phyloP scores from a whole-genome alignment of 305 asterid genomes.

The Rubia occidens region DNA sequence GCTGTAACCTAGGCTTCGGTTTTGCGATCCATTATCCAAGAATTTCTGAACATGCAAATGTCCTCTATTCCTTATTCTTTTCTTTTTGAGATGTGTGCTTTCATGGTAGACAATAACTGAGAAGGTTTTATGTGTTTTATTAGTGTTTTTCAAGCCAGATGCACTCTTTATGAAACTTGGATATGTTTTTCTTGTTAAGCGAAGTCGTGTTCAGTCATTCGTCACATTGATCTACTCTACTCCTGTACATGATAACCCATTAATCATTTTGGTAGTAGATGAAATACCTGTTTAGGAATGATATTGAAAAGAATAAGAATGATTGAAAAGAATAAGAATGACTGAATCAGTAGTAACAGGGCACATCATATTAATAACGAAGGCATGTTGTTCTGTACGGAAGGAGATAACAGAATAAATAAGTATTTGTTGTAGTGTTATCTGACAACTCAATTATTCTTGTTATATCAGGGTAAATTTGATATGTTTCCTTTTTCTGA shows the following conservation, averaged over 20 bases:
- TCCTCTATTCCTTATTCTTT: not conserved
- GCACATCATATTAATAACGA: too few relatives aligned
- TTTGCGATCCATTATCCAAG: not conserved
- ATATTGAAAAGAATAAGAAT: not conserved
- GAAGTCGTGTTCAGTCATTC: not conserved
- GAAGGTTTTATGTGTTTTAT: not conserved
- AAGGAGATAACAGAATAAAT: not conserved
- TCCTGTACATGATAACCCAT: too few relatives aligned
- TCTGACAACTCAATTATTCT: not conserved
- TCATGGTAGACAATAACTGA: not conserved
- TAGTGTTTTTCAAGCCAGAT: not conserved
- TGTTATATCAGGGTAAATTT: slow-evolving; percentile 2
- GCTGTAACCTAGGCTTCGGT: not conserved
- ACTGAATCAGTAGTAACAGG: not conserved
- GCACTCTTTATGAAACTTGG: not conserved
- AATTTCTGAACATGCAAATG: not conserved
- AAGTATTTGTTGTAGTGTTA: not conserved
- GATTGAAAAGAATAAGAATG: too few relatives aligned
- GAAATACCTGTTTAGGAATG: not conserved
- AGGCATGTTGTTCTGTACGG: too few relatives aligned
- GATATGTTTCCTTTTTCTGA: not conserved
- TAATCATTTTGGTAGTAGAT: not conserved
- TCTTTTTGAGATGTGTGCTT: not conserved
- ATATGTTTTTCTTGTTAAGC: not conserved
- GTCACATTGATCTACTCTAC: too few relatives aligned